phyloP scores from a whole-genome alignment of 495 filamentous ascomycete genomes.

The Beverwykella pulmonaria region DNA sequence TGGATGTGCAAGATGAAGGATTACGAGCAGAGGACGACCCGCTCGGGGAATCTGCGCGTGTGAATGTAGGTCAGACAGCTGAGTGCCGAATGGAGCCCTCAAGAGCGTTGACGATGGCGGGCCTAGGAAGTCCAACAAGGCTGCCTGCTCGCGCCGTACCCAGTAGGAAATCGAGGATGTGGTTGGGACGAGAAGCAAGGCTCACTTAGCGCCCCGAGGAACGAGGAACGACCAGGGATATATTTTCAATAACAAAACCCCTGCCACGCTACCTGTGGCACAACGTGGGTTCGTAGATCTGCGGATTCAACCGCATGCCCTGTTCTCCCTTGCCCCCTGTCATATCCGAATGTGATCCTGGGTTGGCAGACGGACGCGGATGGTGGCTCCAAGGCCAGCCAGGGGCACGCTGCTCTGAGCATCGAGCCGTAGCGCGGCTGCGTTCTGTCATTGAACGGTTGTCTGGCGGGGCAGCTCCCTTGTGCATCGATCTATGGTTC shows the following conservation, averaged over 20 bases:
- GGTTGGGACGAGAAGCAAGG: background rate
- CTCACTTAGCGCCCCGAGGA: background rate
- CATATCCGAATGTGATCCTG: background rate
- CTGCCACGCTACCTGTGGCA: slow-evolving; percentile 29
- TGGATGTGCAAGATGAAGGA: background rate
- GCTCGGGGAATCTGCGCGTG: background rate
- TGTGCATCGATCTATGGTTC: background rate
- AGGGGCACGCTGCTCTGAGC: background rate
- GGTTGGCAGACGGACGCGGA: background rate
- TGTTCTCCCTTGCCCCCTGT: background rate
- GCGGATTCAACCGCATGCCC: slow-evolving; percentile 19
- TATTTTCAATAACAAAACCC: slow-evolving; percentile 15
- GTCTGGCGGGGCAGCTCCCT: background rate
- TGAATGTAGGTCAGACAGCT: slow-evolving; percentile 1
- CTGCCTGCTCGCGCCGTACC: slow-evolving; percentile 30
- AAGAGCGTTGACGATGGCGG: background rate
- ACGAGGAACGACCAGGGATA: slow-evolving; percentile 9
- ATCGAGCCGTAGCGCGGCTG: background rate
- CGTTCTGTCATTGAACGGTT: background rate
- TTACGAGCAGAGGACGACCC: background rate
- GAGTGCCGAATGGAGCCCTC: background rate
- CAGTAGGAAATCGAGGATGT: slow-evolving; percentile 27
- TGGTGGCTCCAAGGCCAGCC: background rate
- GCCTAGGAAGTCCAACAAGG: slow-evolving; percentile 19
- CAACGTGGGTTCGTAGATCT: slow-evolving; percentile 39